These are phyloP conservation scores for Ashbya aceris DNA, from an alignment of 1,139 yeast species.

Conservation along the genomic window DNA sequence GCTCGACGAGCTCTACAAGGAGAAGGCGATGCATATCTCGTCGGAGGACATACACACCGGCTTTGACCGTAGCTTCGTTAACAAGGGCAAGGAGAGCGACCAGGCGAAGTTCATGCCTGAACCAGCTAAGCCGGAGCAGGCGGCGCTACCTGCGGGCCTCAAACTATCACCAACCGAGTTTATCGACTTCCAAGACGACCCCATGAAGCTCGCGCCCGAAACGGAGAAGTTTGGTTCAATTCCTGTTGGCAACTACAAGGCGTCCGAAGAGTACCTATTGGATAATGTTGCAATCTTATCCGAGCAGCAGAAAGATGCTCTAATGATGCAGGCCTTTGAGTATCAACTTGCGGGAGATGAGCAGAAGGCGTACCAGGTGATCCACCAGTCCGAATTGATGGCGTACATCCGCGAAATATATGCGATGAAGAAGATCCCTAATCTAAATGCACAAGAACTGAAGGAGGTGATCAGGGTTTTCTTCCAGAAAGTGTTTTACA, in stretches of 20 bases:
- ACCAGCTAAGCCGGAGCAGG: slow-evolving; percentile 4
- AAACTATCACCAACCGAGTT: slow-evolving; percentile 17
- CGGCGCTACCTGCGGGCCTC: slow-evolving; percentile 4
- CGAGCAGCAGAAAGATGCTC: slow-evolving; percentile 83
- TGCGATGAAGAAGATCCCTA: slow-evolving; percentile 33
- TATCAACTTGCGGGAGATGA: slow-evolving; percentile 57
- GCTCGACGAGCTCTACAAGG: slow-evolving; percentile 56
- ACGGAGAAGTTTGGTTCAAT: slow-evolving; percentile 60
- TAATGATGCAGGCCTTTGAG: slow-evolving; percentile 89
- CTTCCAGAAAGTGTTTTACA: slow-evolving; percentile 51
- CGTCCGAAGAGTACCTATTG: slow-evolving; percentile 44
- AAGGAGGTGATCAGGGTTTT: slow-evolving; percentile 58
- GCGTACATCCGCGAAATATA: slow-evolving; percentile 69
- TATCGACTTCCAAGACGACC: slow-evolving; percentile 30
- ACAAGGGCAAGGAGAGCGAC: slow-evolving; percentile 37
- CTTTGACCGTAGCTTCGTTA: slow-evolving; percentile 75
- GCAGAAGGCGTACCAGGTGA: slow-evolving; percentile 45
- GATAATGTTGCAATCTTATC: slow-evolving; percentile 61
- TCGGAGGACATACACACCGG: slow-evolving; percentile 94
- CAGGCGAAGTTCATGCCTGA: slow-evolving; percentile 10
- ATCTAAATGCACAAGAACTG: slow-evolving; percentile 31
- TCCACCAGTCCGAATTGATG: slow-evolving; percentile 71
- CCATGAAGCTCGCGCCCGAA: slow-evolving; percentile 46
- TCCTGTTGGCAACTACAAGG: slow-evolving; percentile 36
- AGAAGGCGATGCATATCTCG: slow-evolving; percentile 66